A percentile compares a stretch with the other conserved stretches of the same genome.
Conservation (phyloP, 805 yeast genomes). For the Spathaspora girioi region DNA sequence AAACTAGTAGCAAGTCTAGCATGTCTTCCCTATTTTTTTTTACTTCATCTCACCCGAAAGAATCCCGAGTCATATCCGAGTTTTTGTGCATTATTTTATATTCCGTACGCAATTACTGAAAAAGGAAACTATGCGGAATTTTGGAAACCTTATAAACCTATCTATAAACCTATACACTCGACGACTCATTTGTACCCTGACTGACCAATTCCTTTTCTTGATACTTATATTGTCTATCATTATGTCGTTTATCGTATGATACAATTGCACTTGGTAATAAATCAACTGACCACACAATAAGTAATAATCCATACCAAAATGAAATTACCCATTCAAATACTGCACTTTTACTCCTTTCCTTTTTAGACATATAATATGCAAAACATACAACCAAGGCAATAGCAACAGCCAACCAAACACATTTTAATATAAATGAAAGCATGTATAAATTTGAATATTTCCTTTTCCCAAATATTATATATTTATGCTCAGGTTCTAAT, state of each 20-base stretch:
- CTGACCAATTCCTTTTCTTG: neutral
- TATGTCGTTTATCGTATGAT: slow-evolving; percentile 16
- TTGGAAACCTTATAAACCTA: neutral
- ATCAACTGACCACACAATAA: slow-evolving; percentile 64
- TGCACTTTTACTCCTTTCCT: slow-evolving; percentile 47
- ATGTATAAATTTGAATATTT: slow-evolving; percentile 40
- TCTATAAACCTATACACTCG: neutral
- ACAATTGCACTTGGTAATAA: slow-evolving; percentile 57
- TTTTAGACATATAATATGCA: slow-evolving; percentile 34
- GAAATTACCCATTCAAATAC: slow-evolving; percentile 82
- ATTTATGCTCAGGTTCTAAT: slow-evolving; percentile 36
- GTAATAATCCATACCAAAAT: slow-evolving; percentile 77
- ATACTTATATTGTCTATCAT: neutral
- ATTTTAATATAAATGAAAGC: slow-evolving; percentile 51
- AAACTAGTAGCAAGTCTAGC: neutral
- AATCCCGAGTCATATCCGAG: neutral
- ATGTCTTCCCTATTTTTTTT: neutral
- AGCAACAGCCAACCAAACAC: slow-evolving; percentile 64
- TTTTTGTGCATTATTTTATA: neutral
- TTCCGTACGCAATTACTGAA: neutral
- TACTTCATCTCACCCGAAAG: neutral
- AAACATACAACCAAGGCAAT: slow-evolving; percentile 67
- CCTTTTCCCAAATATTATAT: slow-evolving; percentile 34
- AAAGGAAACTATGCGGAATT: neutral
- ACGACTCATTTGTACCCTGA: neutral